Base-by-base conservation (phyloP, 257 asterid species). In the Fraxinus quadrangulata region DNA sequence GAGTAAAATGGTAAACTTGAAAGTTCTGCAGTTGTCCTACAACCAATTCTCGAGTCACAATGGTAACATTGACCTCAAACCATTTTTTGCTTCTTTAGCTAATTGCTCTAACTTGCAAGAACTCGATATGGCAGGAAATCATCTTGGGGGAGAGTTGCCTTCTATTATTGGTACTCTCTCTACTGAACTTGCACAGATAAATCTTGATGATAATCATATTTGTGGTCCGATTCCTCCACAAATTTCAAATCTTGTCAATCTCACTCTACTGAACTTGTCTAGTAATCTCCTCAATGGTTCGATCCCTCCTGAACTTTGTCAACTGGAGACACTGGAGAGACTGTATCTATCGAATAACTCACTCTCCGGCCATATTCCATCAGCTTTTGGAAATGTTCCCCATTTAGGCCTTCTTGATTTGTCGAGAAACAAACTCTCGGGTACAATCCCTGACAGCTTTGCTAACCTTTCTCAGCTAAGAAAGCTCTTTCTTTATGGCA, bases 361-460 rank as follows among this genome's bases (percentile, higher is more conserved):
- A 6, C 84, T 93, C 61, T 88, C 92, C 1, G 95, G 96, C n/a
- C 77, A 74, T 30, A 91, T 93, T n/a, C 96, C 96, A 3, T 37
- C 88, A 0, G 77, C 75, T 56, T 81, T 93, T 23, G 98, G 98
- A 6, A 54, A 86, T 54, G 82, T 89, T 85, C 77, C 86, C 2
- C 97, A 90, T 86, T 81, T 93, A 74, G 98, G 97, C 45, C 94
- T 93, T 72, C 86, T 93, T 4, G 98, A 93, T 80, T 79, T 91
- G 77, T 93, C 98, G 6, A 87, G 78, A 63, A 93, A 93, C 92
- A 85, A 81, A 72, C 93, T 93, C 19, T 78, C 89, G 0, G 95
- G 97, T 36, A 67, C 86, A 1, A 91, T 93, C 75, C 98, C 98
- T 0, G 88, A 91, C 51, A 80, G 77, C 72, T 87, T 91, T 66